Percentiles rank a stretch among this genome's conserved stretches.
Evolutionary conservation across 2,329 filamentous ascomycete genomes (phyloP).

Genomic region (Didymella segeticola): DNA sequence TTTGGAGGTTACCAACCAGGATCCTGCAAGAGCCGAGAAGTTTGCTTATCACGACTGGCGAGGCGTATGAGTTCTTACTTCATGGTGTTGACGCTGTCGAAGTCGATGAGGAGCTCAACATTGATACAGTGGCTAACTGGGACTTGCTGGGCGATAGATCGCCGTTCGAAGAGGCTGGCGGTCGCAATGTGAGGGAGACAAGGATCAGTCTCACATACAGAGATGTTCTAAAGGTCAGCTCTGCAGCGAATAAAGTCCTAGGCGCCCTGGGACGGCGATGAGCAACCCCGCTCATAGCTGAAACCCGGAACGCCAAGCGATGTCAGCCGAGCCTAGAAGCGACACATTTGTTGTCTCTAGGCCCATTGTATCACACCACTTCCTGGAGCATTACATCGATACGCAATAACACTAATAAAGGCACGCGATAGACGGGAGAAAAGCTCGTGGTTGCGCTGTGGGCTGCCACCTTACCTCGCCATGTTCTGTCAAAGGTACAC

Average conservation of each 20-base stretch:
- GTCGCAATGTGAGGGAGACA: conserved; percentile 63
- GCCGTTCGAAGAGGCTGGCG: conserved; percentile 52
- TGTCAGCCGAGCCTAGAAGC: too few relatives aligned
- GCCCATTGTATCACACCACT: too few relatives aligned
- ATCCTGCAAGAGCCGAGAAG: conserved; percentile 88
- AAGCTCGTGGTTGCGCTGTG: too few relatives aligned
- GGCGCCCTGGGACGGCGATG: conserved; percentile 14
- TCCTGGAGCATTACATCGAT: too few relatives aligned
- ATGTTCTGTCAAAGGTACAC: too few relatives aligned
- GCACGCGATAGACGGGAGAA: too few relatives aligned
- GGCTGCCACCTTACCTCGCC: too few relatives aligned
- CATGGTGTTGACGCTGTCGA: conserved; percentile 74
- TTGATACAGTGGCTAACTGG: conserved; percentile 73
- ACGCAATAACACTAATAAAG: too few relatives aligned
- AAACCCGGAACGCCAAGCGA: too few relatives aligned
- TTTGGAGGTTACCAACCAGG: conserved; percentile 43
- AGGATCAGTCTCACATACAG: conserved; percentile 81
- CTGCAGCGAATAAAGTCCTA: conserved; percentile 41
- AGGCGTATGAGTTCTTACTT: conserved; percentile 73
- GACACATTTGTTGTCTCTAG: too few relatives aligned
- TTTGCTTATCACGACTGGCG: conserved; percentile 72
- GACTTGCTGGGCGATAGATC: conserved; percentile 62
- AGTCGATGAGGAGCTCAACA: conserved; percentile 69
- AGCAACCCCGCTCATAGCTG: too few relatives aligned
- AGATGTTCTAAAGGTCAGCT: conserved; percentile 70